A percentile compares a stretch with the other conserved stretches of the same genome.
Evolutionary conservation across 1,284 basidiomycete genomes (phyloP).

Genomic region (Irpex lacteus): DNA sequence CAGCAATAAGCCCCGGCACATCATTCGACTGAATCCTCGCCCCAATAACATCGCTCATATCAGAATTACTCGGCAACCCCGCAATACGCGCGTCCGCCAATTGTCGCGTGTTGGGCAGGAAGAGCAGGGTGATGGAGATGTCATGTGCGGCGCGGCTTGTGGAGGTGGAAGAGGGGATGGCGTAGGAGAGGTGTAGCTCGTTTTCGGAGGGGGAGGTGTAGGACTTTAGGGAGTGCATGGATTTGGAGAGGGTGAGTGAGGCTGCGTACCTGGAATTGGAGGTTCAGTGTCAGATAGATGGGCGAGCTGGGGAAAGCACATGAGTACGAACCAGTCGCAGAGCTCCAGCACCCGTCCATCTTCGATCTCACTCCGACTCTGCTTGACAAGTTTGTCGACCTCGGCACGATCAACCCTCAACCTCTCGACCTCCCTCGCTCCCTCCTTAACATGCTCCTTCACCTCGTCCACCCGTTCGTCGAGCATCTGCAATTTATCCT

Average conservation of each 20-base stretch:
- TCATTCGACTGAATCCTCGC: slow-evolving; percentile 67
- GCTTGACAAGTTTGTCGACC: slow-evolving; percentile 65
- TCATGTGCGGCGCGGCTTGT: slow-evolving; percentile 16
- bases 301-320: not conserved
- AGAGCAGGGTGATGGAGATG: slow-evolving; percentile 58
- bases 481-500: slow-evolving; percentile 49
- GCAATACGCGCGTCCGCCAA: slow-evolving; percentile 56
- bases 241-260: slow-evolving; percentile 60
- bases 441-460: slow-evolving; percentile 55
- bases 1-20: slow-evolving; percentile 66
- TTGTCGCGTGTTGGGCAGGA: slow-evolving; percentile 63
- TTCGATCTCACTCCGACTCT: slow-evolving; percentile 60
- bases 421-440: slow-evolving; percentile 59
- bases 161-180: slow-evolving; percentile 30
- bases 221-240: slow-evolving; percentile 57
- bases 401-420: slow-evolving; percentile 64
- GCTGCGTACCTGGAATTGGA: slow-evolving; percentile 58
- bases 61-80: slow-evolving; percentile 46
- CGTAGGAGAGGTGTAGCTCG: slow-evolving; percentile 71
- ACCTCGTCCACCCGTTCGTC: slow-evolving; percentile 46
- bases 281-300: slow-evolving; percentile 1
- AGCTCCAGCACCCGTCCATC: slow-evolving; percentile 59
- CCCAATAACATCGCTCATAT: slow-evolving; percentile 56
- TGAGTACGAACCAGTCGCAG: slow-evolving; percentile 62
- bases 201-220: slow-evolving; percentile 65